Base-by-base conservation (phyloP, 768 basidiomycete species). In the Naganishia vaughanmartiniae region DNA sequence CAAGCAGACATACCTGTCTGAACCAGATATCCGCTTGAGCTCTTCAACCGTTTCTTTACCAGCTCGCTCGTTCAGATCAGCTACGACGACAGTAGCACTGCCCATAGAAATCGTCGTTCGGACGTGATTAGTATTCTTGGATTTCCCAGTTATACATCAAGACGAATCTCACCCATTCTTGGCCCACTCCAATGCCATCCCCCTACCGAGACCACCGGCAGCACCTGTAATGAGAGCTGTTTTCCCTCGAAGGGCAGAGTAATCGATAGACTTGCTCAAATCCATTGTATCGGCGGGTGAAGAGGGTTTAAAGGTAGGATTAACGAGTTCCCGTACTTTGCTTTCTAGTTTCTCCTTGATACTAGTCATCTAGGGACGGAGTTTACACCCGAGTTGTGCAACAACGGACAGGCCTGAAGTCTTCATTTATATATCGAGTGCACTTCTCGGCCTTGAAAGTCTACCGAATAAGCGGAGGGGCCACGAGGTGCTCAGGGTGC, bases 181-280 rank as follows among this genome's bases (percentile, higher is more conserved):
- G 10, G 66, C 66, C 71, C 71, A 72, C 24, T 67, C 39, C 24
- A 55, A 28, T 6, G 66, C 71, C 71, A 72, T 72, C 15, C 65
- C 71, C 24, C 60, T 58, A 2, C 71, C 71, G 9, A 72, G 55
- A 4, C 71, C 71, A 54, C 54, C 55, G 2, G 71, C 71, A 4
- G 65, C 71, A 28, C 71, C 71, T 11, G 71, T 72, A 33, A 72
- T 72, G 10, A 68, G 26, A 15, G 54, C 66, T 19, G 66, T 72
- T 24, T 66, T 66, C 30, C 71, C 71, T 56, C 67, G 58, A 19
- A 72, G 26, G 36, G 48, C 36, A 45, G 24, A 65, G 53, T 60
- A 65, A 48, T 70, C 69, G 48, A 58, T 55, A 34, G 56, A 46
- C 45, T 58, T 48, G 55, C 51, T 69, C 39, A 69, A 54, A 53